Conservation (phyloP, 2,329 filamentous ascomycete genomes). For the Chalaropsis thielavioides region DNA sequence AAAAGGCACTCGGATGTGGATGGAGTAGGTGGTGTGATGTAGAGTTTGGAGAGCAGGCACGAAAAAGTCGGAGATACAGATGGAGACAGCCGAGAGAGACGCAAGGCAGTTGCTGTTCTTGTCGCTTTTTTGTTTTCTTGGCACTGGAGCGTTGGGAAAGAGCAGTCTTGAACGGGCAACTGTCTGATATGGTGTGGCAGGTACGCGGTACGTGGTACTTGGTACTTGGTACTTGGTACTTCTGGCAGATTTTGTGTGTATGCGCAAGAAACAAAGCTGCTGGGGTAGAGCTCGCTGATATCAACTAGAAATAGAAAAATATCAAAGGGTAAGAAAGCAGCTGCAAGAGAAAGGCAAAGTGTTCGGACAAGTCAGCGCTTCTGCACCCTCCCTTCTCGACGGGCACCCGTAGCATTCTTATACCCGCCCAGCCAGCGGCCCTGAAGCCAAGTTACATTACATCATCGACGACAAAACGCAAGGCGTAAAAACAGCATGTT, state of each 20-base stretch:
- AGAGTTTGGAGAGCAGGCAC: slow-evolving; percentile 2
- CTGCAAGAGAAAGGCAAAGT: not conserved
- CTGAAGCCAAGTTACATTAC: slow-evolving; percentile 2
- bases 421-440: not conserved
- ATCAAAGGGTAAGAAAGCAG: not conserved
- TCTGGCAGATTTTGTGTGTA: too few species aligned
- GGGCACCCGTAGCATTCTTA: not conserved
- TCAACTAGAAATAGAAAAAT: too few species aligned
- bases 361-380: not conserved
- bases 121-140: not conserved
- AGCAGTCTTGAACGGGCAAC: not conserved
- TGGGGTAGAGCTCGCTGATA: too few species aligned
- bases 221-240: not conserved
- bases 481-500: not conserved
- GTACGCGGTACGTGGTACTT: not conserved
- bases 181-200: not conserved
- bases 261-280: too few species aligned
- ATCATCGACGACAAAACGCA: not conserved
- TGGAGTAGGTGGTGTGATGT: slow-evolving; percentile 1
- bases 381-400: not conserved
- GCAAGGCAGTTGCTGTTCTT: not conserved
- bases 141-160: not conserved
- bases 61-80: not conserved
- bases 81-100: not conserved
- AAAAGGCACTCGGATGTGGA: not conserved